These are phyloP conservation scores for Pythium aristosporum DNA, from an alignment of 352 stramenopile species.

Conservation along the genomic window DNA sequence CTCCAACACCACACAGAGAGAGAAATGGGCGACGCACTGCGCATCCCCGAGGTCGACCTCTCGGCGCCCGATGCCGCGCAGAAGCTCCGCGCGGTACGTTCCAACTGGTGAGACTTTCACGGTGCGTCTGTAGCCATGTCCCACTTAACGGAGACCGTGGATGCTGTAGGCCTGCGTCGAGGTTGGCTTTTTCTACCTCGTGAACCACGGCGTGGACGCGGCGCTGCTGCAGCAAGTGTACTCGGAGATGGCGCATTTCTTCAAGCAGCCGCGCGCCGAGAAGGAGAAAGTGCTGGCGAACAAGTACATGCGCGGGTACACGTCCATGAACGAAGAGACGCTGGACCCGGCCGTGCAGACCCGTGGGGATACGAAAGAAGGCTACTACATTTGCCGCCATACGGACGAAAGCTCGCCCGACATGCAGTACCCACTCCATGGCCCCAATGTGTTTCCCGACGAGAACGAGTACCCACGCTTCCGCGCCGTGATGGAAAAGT, in stretches of 20 bases:
- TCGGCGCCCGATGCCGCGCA: slow-evolving; percentile 36
- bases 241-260: slow-evolving; percentile 61
- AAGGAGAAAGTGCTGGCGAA: slow-evolving; percentile 68
- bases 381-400: slow-evolving; percentile 77
- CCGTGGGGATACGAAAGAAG: slow-evolving; percentile 69
- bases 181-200: slow-evolving; percentile 75
- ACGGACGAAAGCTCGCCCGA: slow-evolving; percentile 51
- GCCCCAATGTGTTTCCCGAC: slow-evolving; percentile 65
- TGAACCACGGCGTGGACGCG: slow-evolving; percentile 43
- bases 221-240: slow-evolving; percentile 48
- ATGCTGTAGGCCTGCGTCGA: slow-evolving; percentile 43
- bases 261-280: slow-evolving; percentile 41
- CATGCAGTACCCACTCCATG: slow-evolving; percentile 59
- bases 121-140: background rate
- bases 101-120: background rate
- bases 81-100: slow-evolving; percentile 37
- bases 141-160: background rate
- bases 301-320: slow-evolving; percentile 75
- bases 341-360: slow-evolving; percentile 57
- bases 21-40: slow-evolving; percentile 8
- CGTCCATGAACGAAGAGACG: slow-evolving; percentile 72
- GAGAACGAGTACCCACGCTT: slow-evolving; percentile 42
- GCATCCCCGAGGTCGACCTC: slow-evolving; percentile 60
- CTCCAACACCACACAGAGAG: background rate
- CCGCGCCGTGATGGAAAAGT: slow-evolving; percentile 46